Conservation (phyloP, 208 protist species). For the Giardia duodenalis region DNA sequence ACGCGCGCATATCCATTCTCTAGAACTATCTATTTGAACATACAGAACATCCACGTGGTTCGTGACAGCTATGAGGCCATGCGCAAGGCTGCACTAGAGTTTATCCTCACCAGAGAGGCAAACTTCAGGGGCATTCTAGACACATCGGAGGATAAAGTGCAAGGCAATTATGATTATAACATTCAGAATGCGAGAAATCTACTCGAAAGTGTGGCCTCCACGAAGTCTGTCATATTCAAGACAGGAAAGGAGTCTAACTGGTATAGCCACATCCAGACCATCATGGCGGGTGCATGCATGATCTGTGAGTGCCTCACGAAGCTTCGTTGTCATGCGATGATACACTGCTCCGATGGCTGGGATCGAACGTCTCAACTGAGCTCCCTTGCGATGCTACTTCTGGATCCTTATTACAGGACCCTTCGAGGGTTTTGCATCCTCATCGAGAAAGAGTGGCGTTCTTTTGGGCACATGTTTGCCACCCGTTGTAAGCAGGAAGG, state of each 20-base stretch:
- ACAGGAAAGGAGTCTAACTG: constrained; percentile 45
- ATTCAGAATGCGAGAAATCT: not conserved
- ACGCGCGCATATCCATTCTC: not conserved
- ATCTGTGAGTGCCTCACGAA: constrained; percentile 12
- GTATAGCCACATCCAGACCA: constrained; percentile 38
- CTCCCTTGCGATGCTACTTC: constrained; percentile 61
- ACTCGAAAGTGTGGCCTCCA: not conserved
- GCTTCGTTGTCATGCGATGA: constrained; percentile 36
- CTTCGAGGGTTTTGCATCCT: constrained; percentile 60
- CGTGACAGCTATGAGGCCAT: constrained; percentile 45
- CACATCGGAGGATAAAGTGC: not conserved
- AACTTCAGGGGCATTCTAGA: not conserved
- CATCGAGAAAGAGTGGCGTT: constrained; percentile 76
- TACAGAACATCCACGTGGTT: constrained; percentile 57
- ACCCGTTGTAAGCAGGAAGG: constrained; percentile 45
- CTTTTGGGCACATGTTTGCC: constrained; percentile 70
- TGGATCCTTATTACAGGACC: constrained; percentile 76
- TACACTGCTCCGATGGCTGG: constrained; percentile 73
- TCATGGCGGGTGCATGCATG: constrained; percentile 32
- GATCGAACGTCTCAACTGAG: constrained; percentile 72
- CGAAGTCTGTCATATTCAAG: not conserved
- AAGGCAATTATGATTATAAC: not conserved
- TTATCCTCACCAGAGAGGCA: not conserved
- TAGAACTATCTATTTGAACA: constrained; percentile 33
- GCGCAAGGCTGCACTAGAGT: not conserved